These are phyloP conservation scores for Pseudocercospora fijiensis DNA, from an alignment of 2,329 filamentous ascomycete genomes.

Conservation along the genomic window DNA sequence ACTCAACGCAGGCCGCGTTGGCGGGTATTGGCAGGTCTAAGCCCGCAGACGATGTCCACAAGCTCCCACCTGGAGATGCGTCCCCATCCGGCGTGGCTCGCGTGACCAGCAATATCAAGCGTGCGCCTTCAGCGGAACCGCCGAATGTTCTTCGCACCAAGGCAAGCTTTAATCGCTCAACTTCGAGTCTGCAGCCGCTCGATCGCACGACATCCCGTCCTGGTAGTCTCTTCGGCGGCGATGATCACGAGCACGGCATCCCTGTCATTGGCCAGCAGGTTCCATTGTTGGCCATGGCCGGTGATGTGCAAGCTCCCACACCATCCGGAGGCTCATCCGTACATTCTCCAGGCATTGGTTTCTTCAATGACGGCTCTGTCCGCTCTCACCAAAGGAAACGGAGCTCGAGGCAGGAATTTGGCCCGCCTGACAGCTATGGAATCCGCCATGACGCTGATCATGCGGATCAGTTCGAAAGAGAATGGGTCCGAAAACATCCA, in stretches of 20 bases:
- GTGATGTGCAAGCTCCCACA: slow-evolving; percentile 93
- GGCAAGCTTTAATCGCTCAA: slow-evolving; percentile 54
- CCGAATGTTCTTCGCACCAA: slow-evolving; percentile 60
- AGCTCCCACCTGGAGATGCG: slow-evolving; percentile 26
- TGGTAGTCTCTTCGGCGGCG: slow-evolving; percentile 55
- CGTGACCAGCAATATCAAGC: slow-evolving; percentile 30
- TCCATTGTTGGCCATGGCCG: slow-evolving; percentile 88
- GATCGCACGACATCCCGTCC: slow-evolving; percentile 52
- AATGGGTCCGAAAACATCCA: slow-evolving; percentile 90
- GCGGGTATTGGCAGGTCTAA: slow-evolving; percentile 71
- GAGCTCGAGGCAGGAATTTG: slow-evolving; percentile 68
- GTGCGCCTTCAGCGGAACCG: slow-evolving; percentile 43
- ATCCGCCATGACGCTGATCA: slow-evolving; percentile 77
- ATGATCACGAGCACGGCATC: slow-evolving; percentile 77
- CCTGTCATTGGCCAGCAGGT: slow-evolving; percentile 90
- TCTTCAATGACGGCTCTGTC: slow-evolving; percentile 53
- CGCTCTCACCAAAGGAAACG: slow-evolving; percentile 66
- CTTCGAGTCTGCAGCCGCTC: slow-evolving; percentile 45
- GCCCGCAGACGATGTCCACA: slow-evolving; percentile 53
- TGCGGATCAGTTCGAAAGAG: slow-evolving; percentile 80
- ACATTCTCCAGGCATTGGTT: slow-evolving; percentile 50
- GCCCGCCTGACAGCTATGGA: slow-evolving; percentile 87
- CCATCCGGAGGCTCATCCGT: slow-evolving; percentile 59
- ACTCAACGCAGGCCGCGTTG: slow-evolving; percentile 82
- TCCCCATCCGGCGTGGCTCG: slow-evolving; percentile 28